phyloP scores from a whole-genome alignment of 805 yeast species.

The Metschnikowia borealis region DNA sequence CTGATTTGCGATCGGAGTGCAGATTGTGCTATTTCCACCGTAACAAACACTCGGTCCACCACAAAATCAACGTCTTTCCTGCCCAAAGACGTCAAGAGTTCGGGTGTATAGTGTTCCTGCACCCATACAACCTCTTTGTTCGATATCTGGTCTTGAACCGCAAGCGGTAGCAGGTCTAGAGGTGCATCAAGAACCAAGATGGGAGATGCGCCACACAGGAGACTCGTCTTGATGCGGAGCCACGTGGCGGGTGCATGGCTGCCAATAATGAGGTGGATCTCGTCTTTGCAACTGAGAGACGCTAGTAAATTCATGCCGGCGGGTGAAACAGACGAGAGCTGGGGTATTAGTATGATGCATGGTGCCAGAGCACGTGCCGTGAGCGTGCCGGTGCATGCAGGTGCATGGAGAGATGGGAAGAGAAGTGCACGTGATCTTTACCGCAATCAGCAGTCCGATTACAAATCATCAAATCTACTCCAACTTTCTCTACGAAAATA shows the following conservation, averaged over 20 bases:
- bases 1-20: slow-evolving; percentile 40
- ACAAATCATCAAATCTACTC: no score
- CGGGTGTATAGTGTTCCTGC: slow-evolving; percentile 25
- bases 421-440: neutral
- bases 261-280: slow-evolving; percentile 58
- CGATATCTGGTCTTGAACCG: slow-evolving; percentile 23
- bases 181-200: slow-evolving; percentile 39
- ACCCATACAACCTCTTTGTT: slow-evolving; percentile 23
- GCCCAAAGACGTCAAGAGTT: slow-evolving; percentile 55
- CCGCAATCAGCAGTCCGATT: no score
- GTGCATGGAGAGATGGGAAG: neutral
- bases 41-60: slow-evolving; percentile 76
- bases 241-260: slow-evolving; percentile 39
- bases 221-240: slow-evolving; percentile 44
- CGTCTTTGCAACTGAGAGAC: slow-evolving; percentile 39
- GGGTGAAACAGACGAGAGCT: neutral
- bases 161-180: slow-evolving; percentile 21
- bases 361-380: slow-evolving; percentile 8
- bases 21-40: slow-evolving; percentile 31
- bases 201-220: slow-evolving; percentile 55
- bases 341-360: slow-evolving; percentile 4
- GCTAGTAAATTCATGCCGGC: slow-evolving; percentile 14
- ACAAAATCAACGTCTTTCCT: slow-evolving; percentile 56
- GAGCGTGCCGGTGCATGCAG: slow-evolving; percentile 1
- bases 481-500: no score